Base-by-base conservation (phyloP, 1,284 basidiomycete genomes). In the Macrocystidia cucumis region DNA sequence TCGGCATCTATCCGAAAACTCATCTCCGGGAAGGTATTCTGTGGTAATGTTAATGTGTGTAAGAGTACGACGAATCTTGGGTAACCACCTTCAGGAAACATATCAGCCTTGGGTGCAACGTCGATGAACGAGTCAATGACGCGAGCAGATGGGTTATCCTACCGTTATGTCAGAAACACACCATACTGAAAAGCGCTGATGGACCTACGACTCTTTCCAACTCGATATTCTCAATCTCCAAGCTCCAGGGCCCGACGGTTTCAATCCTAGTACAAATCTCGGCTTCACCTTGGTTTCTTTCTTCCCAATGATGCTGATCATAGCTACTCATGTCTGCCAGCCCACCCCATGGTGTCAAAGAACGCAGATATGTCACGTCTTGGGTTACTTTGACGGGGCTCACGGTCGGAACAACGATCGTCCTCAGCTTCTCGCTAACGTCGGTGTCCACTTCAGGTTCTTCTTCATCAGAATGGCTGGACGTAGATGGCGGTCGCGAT, bases 11-110 rank as follows among this genome's bases (percentile, higher is more conserved):
- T 75, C 65, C 21, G 66, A 69, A 40, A 84, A 72, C 41, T 73
- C 68, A 47, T 88, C 83, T 0, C 77, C 77, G 5, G 71, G 52
- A 6, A 72, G 51, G 57, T 74, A 82, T 39, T 78, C 82, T 83
- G 23, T 13, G 3, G 20, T 11, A 16, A 12, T 6, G 12, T n/a
- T 23, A 24, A 34, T n/a, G 23, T 12, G 22, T 11, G 16, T 29
- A 11, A 2, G 6, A 25, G 23, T 25, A 25, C 23, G 23, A 25
- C 12, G 23, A 12, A 25, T 25, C 8, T 25, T 8, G 5, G 29
- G 9, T n/a, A 18, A 18, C 11, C 12, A 69, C 65, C 67, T 34
- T 52, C 57, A 14, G 61, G 63, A 46, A 63, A 65, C 25, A 53
- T 49, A 35, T 65, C 62, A 12, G 64, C 65, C n/a, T n/a, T n/a